Base-by-base conservation (phyloP, 305 asterid genomes). In the Monarda citriodora region DNA sequence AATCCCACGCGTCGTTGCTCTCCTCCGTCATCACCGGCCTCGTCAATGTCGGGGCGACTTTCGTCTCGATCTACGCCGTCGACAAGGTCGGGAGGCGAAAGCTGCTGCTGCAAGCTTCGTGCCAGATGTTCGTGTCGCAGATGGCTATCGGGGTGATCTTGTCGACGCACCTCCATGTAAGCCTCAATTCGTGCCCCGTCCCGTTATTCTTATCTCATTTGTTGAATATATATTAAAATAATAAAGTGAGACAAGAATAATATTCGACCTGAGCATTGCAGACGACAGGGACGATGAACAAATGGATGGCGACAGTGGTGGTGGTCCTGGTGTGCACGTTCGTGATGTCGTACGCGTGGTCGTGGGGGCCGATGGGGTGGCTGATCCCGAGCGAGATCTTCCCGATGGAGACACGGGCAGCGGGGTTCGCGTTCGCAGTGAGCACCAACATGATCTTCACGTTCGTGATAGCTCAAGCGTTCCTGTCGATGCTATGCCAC, bases 321-420 rank as follows among this genome's bases (percentile, higher is more conserved):
- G 95, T 92, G 64, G 31, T 92, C 48, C 18, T 89, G 58, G 73
- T 92, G 0, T 92, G 98, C 83, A 79, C 82, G 5, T 92, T 75
- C 26, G 97, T 92, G 10, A 78, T 94, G 4, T 71, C 93, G 0
- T 92, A 89, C 36, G 98, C 98, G 2, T 92, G 98, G 98, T 92
- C 98, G 1, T 89, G 97, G 97, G 98, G 98, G 3, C 98, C 98
- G 9, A 72, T 92, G 22, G 98, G 98, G 37, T 92, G 98, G 98
- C 79, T 92, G 2, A 92, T 92, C 37, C 97, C 97, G 0, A 89
- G 97, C 36, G 98, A 92, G 76, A 89, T 91, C 0, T 92, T 86
- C 69, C 97, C 96, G 0, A 38, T 92, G 9, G 98, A 92, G 79
- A 87, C 97, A 0, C 75, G 98, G 3, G 82, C 98, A 0, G 97